These are phyloP conservation scores for Buddleja alternifolia DNA, from an alignment of 257 asterid species.

Conservation along the genomic window DNA sequence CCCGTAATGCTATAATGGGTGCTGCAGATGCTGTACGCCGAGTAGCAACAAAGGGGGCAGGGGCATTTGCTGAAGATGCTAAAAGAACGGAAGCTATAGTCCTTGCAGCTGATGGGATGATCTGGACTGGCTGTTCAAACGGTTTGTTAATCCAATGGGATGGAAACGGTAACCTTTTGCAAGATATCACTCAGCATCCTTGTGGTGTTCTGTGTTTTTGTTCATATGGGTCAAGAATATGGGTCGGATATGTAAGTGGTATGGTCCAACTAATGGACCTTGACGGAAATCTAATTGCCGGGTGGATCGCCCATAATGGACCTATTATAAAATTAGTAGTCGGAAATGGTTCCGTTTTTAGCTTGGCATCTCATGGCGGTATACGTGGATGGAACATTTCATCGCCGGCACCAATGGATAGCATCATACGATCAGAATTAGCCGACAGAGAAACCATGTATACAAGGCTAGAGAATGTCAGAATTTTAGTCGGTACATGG, in stretches of 20 bases:
- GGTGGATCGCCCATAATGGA: slow-evolving; percentile 85
- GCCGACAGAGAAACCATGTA: slow-evolving; percentile 54
- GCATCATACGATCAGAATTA: slow-evolving; percentile 54
- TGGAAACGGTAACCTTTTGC: slow-evolving; percentile 83
- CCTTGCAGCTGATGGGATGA: slow-evolving; percentile 72
- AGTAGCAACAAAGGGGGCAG: slow-evolving; percentile 81
- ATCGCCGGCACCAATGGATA: slow-evolving; percentile 84
- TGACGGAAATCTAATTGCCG: slow-evolving; percentile 67
- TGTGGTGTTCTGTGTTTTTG: slow-evolving; percentile 78
- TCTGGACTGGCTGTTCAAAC: slow-evolving; percentile 90
- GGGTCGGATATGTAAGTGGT: slow-evolving; percentile 92
- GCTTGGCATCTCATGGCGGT: slow-evolving; percentile 97
- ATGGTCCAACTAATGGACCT: slow-evolving; percentile 76
- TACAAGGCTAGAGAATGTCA: slow-evolving; percentile 57
- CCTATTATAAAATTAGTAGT: slow-evolving; percentile 72
- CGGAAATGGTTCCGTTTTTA: slow-evolving; percentile 65
- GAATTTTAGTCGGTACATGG: slow-evolving; percentile 88
- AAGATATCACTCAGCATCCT: slow-evolving; percentile 73
- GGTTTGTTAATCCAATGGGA: slow-evolving; percentile 97
- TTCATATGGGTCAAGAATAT: slow-evolving; percentile 66
- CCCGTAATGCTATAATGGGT: slow-evolving; percentile 92
- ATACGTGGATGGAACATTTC: slow-evolving; percentile 93
- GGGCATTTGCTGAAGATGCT: slow-evolving; percentile 66
- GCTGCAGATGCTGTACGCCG: slow-evolving; percentile 99
- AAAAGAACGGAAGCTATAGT: slow-evolving; percentile 81